phyloP scores from a whole-genome alignment of 768 basidiomycete species.

The Ramaria sp. region DNA sequence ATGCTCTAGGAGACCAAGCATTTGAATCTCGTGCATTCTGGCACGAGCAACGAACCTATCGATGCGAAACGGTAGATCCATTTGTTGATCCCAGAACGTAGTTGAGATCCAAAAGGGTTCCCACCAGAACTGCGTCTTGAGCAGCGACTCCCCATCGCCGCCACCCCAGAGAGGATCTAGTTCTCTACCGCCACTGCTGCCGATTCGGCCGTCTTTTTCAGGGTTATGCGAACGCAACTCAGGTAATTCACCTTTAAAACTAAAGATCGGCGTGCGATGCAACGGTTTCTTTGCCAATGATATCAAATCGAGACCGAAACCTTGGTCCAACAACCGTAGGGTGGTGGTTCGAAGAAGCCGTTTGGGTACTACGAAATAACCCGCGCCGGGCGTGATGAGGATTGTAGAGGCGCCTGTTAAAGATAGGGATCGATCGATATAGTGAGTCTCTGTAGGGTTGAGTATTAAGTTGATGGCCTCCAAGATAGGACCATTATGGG shows the following conservation, averaged over 20 bases:
- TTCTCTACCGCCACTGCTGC: constrained; percentile 29
- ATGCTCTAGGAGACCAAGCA: constrained; percentile 85
- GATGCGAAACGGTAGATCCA: constrained; percentile 68
- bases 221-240: constrained; percentile 29
- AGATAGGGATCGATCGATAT: constrained; percentile 88
- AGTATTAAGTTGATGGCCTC: constrained; percentile 90
- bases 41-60: constrained; percentile 82
- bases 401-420: constrained; percentile 79
- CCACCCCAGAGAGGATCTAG: constrained; percentile 71
- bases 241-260: constrained; percentile 51
- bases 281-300: constrained; percentile 85
- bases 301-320: constrained; percentile 81
- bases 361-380: constrained; percentile 88
- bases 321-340: constrained; percentile 88
- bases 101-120: constrained; percentile 81
- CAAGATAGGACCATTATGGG: constrained; percentile 91
- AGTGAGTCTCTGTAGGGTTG: constrained; percentile 89
- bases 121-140: constrained; percentile 68
- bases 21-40: constrained; percentile 96
- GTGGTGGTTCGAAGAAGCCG: constrained; percentile 84
- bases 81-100: constrained; percentile 80
- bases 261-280: constrained; percentile 89
- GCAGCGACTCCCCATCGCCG: constrained; percentile 31
- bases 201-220: constrained; percentile 32
- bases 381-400: constrained; percentile 87